These are phyloP conservation scores for Stephanocyclus meneghinianus DNA, from an alignment of 352 stramenopile species.

Conservation along the genomic window DNA sequence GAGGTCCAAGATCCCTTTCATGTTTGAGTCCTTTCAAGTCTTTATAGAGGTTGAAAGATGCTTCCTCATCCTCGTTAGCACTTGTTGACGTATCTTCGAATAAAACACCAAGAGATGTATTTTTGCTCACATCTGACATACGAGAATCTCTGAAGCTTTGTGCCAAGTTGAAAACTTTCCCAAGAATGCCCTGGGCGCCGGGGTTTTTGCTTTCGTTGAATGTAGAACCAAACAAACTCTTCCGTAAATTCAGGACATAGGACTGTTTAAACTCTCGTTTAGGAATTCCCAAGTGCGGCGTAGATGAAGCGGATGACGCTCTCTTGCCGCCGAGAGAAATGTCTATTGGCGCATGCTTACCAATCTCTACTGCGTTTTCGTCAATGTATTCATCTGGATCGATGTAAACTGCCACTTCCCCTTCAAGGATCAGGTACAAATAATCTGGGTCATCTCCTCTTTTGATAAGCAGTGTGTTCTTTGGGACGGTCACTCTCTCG, in stretches of 20 bases:
- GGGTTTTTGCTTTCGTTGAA: slow-evolving; percentile 15
- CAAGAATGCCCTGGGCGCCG: slow-evolving; percentile 18
- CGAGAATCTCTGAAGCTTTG: slow-evolving; percentile 15
- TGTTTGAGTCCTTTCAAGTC: slow-evolving; percentile 42
- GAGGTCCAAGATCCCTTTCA: slow-evolving; percentile 45
- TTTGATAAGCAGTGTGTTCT: slow-evolving; percentile 39
- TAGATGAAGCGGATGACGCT: background rate
- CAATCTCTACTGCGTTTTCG: slow-evolving; percentile 44
- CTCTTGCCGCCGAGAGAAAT: slow-evolving; percentile 5
- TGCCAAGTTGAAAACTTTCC: slow-evolving; percentile 31
- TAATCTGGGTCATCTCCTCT: slow-evolving; percentile 44
- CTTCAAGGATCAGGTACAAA: slow-evolving; percentile 46
- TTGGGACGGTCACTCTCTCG: slow-evolving; percentile 34
- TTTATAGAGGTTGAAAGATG: slow-evolving; percentile 31
- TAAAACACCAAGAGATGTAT: slow-evolving; percentile 9
- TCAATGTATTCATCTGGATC: slow-evolving; percentile 46
- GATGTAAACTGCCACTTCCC: slow-evolving; percentile 49
- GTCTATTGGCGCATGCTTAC: slow-evolving; percentile 37
- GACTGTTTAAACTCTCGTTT: slow-evolving; percentile 45
- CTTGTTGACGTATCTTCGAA: slow-evolving; percentile 28
- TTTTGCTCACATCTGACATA: slow-evolving; percentile 17
- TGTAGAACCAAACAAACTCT: slow-evolving; percentile 41
- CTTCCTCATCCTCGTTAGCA: slow-evolving; percentile 21
- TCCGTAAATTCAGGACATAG: slow-evolving; percentile 47
- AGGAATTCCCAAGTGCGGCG: background rate